phyloP scores from a whole-genome alignment of 495 filamentous ascomycete species.

The Neurospora discreta region DNA sequence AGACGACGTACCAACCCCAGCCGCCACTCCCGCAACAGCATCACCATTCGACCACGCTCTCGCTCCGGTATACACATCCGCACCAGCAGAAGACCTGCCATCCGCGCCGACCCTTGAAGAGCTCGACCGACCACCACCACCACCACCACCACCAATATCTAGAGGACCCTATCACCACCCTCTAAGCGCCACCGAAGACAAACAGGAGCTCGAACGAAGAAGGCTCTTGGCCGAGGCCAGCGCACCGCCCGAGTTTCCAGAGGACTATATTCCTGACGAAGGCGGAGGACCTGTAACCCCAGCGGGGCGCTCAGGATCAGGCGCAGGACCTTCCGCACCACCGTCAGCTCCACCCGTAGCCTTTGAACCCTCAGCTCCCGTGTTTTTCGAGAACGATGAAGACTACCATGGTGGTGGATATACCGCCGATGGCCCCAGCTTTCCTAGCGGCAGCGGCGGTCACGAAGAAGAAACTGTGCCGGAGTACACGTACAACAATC shows the following conservation, averaged over 20 bases:
- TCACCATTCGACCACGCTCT: not conserved
- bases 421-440: not conserved
- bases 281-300: conserved; percentile 7
- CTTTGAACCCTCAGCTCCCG: conserved; percentile 52
- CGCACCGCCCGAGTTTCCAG: conserved; percentile 46
- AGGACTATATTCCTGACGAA: conserved; percentile 31
- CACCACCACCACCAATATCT: not conserved
- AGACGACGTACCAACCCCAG: conserved; percentile 4
- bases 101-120: conserved; percentile 39
- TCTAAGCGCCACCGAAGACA: conserved; percentile 50
- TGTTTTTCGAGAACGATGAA: conserved; percentile 53
- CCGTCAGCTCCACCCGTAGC: conserved; percentile 3
- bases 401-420: conserved; percentile 16
- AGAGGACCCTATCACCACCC: not conserved
- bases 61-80: not conserved
- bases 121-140: conserved; percentile 9
- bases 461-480: not conserved
- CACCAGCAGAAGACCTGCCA: conserved; percentile 15
- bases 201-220: conserved; percentile 71
- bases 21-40: not conserved
- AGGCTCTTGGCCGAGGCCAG: conserved; percentile 63
- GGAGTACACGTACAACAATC: not conserved
- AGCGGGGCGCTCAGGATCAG: conserved; percentile 1
- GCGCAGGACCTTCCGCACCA: conserved; percentile 7
- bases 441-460: not conserved